Evolutionary conservation across 768 basidiomycete genomes (phyloP).

Genomic region (Boletus coccyginus): DNA sequence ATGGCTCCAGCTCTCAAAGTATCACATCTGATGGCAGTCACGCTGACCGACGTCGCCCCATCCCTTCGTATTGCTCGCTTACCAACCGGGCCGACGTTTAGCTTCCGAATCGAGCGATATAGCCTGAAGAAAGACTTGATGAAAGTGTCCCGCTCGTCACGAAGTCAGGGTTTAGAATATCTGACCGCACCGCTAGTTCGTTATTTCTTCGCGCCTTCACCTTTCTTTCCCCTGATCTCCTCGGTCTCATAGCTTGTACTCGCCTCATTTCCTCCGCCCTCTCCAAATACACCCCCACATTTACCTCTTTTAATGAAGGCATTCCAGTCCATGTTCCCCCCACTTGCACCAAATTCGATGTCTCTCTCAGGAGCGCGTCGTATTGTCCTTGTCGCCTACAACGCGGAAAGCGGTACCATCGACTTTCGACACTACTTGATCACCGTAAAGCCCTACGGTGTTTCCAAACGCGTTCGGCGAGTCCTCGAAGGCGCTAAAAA

Average conservation of each 20-base stretch:
- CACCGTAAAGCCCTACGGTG: conserved; percentile 90
- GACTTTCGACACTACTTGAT: conserved; percentile 95
- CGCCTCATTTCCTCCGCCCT: conserved; percentile 77
- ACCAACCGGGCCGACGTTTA: conserved; percentile 89
- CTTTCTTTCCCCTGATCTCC: not conserved
- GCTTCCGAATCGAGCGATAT: conserved; percentile 90
- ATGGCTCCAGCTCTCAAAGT: conserved; percentile 90
- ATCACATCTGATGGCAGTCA: conserved; percentile 91
- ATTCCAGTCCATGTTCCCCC: conserved; percentile 95
- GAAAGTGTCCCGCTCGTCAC: conserved; percentile 60
- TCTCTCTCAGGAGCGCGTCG: conserved; percentile 87
- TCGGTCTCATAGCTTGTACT: conserved; percentile 65
- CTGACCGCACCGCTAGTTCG: conserved; percentile 87
- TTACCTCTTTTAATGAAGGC: conserved; percentile 91
- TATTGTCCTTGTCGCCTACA: conserved; percentile 91
- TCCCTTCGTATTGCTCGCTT: conserved; percentile 84
- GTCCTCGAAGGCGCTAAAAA: conserved; percentile 66
- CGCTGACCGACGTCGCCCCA: conserved; percentile 80
- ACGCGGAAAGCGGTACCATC: conserved; percentile 78
- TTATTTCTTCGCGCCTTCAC: conserved; percentile 3
- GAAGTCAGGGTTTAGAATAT: conserved; percentile 84
- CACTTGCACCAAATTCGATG: conserved; percentile 78
- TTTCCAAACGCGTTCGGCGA: conserved; percentile 86
- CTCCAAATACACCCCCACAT: conserved; percentile 75
- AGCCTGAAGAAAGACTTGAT: conserved; percentile 85